These are phyloP conservation scores for Sporobolus alterniflorus DNA, from an alignment of 202 grass and related monocot species.

Conservation along the genomic window DNA sequence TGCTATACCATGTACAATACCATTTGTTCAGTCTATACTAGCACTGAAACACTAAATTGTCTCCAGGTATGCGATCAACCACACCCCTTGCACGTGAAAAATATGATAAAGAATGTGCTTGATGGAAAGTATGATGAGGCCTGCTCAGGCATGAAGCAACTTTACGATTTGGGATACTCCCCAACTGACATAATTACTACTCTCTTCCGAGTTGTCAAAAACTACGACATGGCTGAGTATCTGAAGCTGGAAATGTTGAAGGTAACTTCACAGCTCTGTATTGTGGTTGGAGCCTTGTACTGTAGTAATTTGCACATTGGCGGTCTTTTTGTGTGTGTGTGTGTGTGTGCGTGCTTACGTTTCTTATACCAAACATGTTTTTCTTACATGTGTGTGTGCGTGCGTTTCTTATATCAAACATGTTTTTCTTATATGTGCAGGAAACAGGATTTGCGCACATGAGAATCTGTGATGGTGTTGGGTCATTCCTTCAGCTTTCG, in stretches of 20 bases:
- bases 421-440: conserved; percentile 46
- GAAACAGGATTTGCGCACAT: conserved; percentile 98
- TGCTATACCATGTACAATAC: not conserved
- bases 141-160: conserved; percentile 84
- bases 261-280: conserved; percentile 40
- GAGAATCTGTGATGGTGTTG: conserved; percentile 98
- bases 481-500: conserved; percentile 92
- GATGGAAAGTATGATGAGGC: conserved; percentile 91
- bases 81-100: conserved; percentile 93
- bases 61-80: conserved; percentile 94
- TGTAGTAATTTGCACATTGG: not conserved
- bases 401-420: not conserved
- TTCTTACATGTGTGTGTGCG: not conserved
- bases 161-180: conserved; percentile 97
- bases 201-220: conserved; percentile 93
- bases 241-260: conserved; percentile 95
- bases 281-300: too few species aligned
- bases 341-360: not conserved
- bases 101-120: conserved; percentile 90
- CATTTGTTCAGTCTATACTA: conserved; percentile 19
- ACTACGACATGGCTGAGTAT: conserved; percentile 99
- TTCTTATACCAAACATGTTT: not conserved
- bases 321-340: not conserved
- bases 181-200: conserved; percentile 98
- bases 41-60: not conserved